phyloP scores from a whole-genome alignment of 2,329 filamentous ascomycete species.

The Sclerotinia minor region DNA sequence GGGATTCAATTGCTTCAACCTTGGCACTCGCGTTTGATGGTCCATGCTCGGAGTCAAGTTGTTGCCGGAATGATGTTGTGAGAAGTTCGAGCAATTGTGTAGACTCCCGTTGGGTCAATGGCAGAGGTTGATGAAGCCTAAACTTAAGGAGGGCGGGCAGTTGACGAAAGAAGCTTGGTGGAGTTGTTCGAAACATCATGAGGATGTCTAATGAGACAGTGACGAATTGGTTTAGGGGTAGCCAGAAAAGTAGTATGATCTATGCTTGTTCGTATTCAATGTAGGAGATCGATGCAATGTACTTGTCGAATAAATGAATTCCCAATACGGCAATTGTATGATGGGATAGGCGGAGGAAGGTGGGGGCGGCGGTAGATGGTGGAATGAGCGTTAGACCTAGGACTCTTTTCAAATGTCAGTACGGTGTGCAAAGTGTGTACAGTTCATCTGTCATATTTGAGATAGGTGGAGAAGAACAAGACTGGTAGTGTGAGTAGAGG shows the following conservation, averaged over 20 bases:
- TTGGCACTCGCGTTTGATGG: conserved; percentile 38
- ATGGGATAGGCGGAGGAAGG: not conserved
- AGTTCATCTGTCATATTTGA: conserved; percentile 12
- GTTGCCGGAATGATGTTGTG: conserved; percentile 62
- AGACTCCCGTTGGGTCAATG: conserved; percentile 58
- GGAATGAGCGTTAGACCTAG: not conserved
- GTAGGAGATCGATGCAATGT: not conserved
- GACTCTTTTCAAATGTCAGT: not conserved
- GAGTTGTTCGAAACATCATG: conserved; percentile 53
- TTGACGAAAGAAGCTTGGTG: conserved; percentile 49
- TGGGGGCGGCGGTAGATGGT: not conserved
- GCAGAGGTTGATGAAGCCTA: conserved; percentile 53
- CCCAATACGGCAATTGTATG: not conserved
- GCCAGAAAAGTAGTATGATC: conserved; percentile 44
- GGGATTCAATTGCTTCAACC: not conserved
- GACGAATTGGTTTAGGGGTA: conserved; percentile 49
- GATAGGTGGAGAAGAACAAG: conserved; percentile 2
- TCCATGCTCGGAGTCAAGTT: conserved; percentile 58
- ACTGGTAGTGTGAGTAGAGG: not conserved
- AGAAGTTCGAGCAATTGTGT: conserved; percentile 60
- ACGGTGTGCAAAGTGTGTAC: conserved; percentile 3
- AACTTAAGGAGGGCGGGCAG: conserved; percentile 46
- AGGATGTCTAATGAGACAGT: not conserved
- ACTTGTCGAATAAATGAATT: not conserved
- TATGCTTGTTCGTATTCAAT: not conserved